These are phyloP conservation scores for Helianthus tuberosus DNA, from an alignment of 129 eudicot species.

Conservation along the genomic window DNA sequence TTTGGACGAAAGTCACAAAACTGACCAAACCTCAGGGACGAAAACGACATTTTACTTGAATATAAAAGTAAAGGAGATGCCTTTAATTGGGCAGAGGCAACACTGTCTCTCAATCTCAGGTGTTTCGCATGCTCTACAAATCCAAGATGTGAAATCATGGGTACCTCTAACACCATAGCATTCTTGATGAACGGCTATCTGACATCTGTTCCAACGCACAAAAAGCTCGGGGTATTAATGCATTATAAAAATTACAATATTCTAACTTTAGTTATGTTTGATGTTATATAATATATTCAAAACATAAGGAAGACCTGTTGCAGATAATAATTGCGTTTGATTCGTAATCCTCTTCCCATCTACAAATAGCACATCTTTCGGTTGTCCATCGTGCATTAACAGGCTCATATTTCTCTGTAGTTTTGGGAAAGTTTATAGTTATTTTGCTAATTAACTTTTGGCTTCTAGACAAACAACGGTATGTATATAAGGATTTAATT, in stretches of 20 bases:
- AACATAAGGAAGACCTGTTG: constrained; percentile 55
- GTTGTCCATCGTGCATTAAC: constrained; percentile 78
- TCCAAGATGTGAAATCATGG: constrained; percentile 90
- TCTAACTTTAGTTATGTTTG: neutral
- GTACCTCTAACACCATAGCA: constrained; percentile 73
- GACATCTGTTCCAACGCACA: constrained; percentile 55
- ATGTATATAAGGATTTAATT: neutral
- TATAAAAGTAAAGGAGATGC: constrained; percentile 37
- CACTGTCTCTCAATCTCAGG: constrained; percentile 78
- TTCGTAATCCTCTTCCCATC: constrained; percentile 95
- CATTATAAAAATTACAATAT: neutral
- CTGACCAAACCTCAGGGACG: too few species aligned
- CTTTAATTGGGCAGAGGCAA: constrained; percentile 97
- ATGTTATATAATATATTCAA: neutral
- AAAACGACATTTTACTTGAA: neutral
- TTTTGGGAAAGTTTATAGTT: constrained; percentile 1
- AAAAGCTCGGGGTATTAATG: neutral
- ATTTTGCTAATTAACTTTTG: neutral
- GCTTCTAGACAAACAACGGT: neutral
- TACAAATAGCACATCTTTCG: constrained; percentile 84
- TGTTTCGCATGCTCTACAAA: constrained; percentile 93
- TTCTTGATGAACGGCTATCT: constrained; percentile 97
- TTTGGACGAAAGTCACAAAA: too few species aligned
- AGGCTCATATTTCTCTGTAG: constrained; percentile 71
- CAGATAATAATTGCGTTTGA: constrained; percentile 77